phyloP scores from a whole-genome alignment of 202 grass and related monocot species.

The Alloteropsis angusta region DNA sequence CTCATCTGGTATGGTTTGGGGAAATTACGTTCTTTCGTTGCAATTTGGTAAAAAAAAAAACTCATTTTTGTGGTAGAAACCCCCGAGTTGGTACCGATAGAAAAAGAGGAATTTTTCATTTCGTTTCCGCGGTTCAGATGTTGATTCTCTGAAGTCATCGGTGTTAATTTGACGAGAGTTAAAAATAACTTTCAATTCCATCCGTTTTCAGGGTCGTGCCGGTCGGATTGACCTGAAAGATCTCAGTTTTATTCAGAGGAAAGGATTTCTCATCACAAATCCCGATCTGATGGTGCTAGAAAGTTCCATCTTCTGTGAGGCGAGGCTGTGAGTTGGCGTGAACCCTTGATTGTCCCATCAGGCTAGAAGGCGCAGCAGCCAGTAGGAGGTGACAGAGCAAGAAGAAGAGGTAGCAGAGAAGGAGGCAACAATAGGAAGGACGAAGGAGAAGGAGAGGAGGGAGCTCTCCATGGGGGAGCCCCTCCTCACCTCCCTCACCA shows the following conservation, averaged over 20 bases:
- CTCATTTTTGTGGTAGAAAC: not conserved
- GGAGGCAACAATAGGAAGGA: slow-evolving; percentile 26
- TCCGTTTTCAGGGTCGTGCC: not conserved
- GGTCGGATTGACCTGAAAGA: slow-evolving; percentile 17
- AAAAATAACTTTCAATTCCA: not conserved
- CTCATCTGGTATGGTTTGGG: not conserved
- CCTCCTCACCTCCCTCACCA: slow-evolving; percentile 58
- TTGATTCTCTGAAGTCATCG: not conserved
- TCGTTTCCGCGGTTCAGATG: not conserved
- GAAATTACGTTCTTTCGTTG: not conserved
- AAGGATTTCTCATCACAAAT: not conserved
- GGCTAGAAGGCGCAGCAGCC: not conserved
- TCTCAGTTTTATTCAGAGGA: slow-evolving; percentile 1
- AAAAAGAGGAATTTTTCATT: not conserved
- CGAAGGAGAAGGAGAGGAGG: slow-evolving; percentile 51
- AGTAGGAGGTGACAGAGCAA: not conserved
- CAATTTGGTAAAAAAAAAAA: not conserved
- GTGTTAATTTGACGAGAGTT: not conserved
- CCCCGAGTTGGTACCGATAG: not conserved
- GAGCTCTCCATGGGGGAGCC: slow-evolving; percentile 59
- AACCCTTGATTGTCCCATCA: not conserved
- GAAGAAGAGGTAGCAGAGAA: not conserved
- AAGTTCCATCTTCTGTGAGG: not conserved
- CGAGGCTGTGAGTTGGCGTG: not conserved
- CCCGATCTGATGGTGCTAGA: slow-evolving; percentile 22